These are phyloP conservation scores for Globisporangium polare DNA, from an alignment of 352 stramenopile species.

Conservation along the genomic window DNA sequence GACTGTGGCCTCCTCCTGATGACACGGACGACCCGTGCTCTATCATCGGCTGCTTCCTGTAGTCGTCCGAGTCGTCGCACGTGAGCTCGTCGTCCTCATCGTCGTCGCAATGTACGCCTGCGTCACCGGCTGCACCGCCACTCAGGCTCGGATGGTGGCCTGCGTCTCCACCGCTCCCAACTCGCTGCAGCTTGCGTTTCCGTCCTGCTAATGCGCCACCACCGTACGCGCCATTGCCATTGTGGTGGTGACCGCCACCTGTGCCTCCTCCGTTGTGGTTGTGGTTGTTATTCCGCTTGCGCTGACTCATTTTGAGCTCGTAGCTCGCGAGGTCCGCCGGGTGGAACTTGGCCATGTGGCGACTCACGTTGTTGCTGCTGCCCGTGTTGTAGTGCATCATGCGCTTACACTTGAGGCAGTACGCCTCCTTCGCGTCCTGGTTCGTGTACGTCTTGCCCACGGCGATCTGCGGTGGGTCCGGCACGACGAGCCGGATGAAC, in stretches of 20 bases:
- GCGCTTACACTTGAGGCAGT: constrained; percentile 52
- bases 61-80: constrained; percentile 12
- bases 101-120: neutral
- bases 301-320: constrained; percentile 27
- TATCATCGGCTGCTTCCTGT: constrained; percentile 7
- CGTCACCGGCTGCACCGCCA: neutral
- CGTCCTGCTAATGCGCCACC: constrained; percentile 16
- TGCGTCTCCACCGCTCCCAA: neutral
- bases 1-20: constrained; percentile 6
- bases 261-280: constrained; percentile 1
- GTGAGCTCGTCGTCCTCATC: constrained; percentile 11
- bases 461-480: constrained; percentile 35
- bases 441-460: constrained; percentile 43
- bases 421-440: constrained; percentile 48
- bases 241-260: constrained; percentile 3
- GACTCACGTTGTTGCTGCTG: constrained; percentile 54
- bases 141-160: neutral
- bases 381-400: constrained; percentile 56
- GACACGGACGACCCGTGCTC: constrained; percentile 1
- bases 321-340: constrained; percentile 33
- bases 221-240: neutral
- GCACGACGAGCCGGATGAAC: constrained; percentile 50
- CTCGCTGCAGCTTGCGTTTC: constrained; percentile 23
- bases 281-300: constrained; percentile 5
- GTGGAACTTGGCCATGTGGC: constrained; percentile 55